phyloP scores from a whole-genome alignment of 352 stramenopile species.

The Vaucheria bursata region DNA sequence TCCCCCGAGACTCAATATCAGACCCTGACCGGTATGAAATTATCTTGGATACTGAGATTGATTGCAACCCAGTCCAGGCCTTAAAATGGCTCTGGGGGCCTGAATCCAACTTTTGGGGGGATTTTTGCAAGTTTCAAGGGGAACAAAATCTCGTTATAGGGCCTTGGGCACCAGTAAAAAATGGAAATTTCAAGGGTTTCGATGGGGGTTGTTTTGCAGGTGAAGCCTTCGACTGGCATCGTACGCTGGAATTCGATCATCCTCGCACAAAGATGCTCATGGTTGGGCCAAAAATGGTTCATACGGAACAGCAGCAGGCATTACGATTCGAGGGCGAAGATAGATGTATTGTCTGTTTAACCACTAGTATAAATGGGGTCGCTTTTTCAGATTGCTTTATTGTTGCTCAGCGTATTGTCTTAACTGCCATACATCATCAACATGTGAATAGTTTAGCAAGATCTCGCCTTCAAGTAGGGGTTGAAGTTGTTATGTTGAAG shows the following conservation, averaged over 20 bases:
- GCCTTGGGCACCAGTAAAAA: not conserved
- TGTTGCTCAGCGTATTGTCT: not conserved
- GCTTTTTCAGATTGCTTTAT: not conserved
- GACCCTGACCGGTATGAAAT: conserved; percentile 12
- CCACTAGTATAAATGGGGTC: not conserved
- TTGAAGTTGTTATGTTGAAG: conserved; percentile 1
- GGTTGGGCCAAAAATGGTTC: not conserved
- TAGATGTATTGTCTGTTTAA: not conserved
- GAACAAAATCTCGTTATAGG: conserved; percentile 14
- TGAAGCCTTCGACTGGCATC: conserved; percentile 25
- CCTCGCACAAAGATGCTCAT: conserved; percentile 32
- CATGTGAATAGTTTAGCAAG: not conserved
- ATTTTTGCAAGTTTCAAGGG: conserved; percentile 24
- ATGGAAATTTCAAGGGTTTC: not conserved
- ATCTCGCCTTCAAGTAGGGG: not conserved
- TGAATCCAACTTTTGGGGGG: conserved; percentile 22
- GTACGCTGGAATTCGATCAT: conserved; percentile 29
- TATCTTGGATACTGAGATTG: conserved; percentile 25
- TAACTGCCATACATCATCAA: not conserved
- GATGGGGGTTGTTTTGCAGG: conserved; percentile 11
- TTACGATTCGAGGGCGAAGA: not conserved
- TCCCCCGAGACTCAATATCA: not conserved
- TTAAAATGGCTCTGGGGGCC: conserved; percentile 32
- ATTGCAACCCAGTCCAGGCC: conserved; percentile 15
- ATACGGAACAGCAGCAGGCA: not conserved